phyloP scores from a whole-genome alignment of 192 early-diverging fungal species.

The Coemansia sp. region DNA sequence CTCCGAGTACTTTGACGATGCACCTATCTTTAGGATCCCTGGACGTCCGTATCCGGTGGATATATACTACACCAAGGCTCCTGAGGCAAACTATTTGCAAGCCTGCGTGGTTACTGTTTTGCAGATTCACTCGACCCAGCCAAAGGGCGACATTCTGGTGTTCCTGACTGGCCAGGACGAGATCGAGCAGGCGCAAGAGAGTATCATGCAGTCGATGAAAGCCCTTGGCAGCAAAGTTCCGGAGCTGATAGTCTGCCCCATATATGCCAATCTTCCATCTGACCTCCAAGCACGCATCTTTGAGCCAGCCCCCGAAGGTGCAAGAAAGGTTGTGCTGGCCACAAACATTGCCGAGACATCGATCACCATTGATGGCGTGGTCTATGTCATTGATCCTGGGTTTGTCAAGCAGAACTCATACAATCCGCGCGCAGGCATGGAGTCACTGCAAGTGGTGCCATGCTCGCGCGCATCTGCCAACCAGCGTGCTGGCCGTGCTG shows the following conservation, averaged over 20 bases:
- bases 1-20: constrained; percentile 91
- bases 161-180: constrained; percentile 99
- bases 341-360: constrained; percentile 99
- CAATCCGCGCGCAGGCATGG: constrained; percentile 94
- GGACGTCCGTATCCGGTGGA: constrained; percentile 93
- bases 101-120: constrained; percentile 92
- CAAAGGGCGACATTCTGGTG: constrained; percentile 87
- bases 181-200: constrained; percentile 91
- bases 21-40: constrained; percentile 92
- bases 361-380: constrained; percentile 96
- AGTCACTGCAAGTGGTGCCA: constrained; percentile 93
- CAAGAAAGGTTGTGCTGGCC: constrained; percentile 92
- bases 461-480: constrained; percentile 92
- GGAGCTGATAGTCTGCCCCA: constrained; percentile 92
- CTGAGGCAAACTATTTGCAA: constrained; percentile 94
- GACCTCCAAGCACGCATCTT: constrained; percentile 98
- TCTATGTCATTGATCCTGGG: constrained; percentile 97
- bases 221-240: constrained; percentile 84
- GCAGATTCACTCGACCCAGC: constrained; percentile 91
- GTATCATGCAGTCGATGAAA: constrained; percentile 69
- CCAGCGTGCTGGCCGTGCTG: constrained; percentile 94
- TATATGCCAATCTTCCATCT: constrained; percentile 94
- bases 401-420: constrained; percentile 97
- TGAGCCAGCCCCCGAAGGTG: constrained; percentile 92
- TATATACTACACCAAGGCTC: constrained; percentile 93